Evolutionary conservation across 2,329 filamentous ascomycete species (phyloP), one percentile per base, ranked within the genome.

Genomic region (Teratosphaeria nubilosa): DNA sequence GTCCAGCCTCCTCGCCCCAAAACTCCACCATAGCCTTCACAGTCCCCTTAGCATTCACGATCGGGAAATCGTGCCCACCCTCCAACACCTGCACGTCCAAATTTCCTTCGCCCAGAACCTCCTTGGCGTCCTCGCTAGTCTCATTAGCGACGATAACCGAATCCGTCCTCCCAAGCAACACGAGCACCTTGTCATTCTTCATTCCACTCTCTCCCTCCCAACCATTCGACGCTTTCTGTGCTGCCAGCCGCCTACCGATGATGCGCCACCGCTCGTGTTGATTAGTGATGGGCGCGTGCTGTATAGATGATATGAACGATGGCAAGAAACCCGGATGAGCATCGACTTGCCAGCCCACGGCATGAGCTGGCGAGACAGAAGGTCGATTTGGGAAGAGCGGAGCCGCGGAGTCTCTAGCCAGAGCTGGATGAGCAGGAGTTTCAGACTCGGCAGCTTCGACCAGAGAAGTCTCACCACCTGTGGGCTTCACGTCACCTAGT

Each of bases 261-360:
- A 76, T 72, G 25, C 69, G 69, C 88, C 87, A 92, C 50, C 82
- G 77, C 41, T 77, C 76, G 57, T 84, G 79, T 62, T 86, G 81
- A 13, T 80, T 79, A 61, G 86, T 82, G 24, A 91, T 83, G 0
- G 88, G 89, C 1, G 85, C 86, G 66, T 87, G 74, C 22, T 84
- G 79, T 64, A 92, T 86, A 31, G 82, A 84, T 58, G 83, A 87
- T 66, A 90, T 80, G 66, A 91, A 91, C 0, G 87, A 82, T 2
- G 77, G 76, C 5, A 90, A 76, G 66, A 90, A 91, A 0, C 87
- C 89, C 1, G 70, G 67, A 68, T 92, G 87, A 30, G 80, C 68
- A 37, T 78, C 74, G 22, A 90, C 74, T 72, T 92, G 88, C 86
- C 88, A 91, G 52, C 76, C 73, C 54, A 90, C 83, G 0, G 87